phyloP scores from a whole-genome alignment of 768 basidiomycete genomes.

The Mycena amicta region DNA sequence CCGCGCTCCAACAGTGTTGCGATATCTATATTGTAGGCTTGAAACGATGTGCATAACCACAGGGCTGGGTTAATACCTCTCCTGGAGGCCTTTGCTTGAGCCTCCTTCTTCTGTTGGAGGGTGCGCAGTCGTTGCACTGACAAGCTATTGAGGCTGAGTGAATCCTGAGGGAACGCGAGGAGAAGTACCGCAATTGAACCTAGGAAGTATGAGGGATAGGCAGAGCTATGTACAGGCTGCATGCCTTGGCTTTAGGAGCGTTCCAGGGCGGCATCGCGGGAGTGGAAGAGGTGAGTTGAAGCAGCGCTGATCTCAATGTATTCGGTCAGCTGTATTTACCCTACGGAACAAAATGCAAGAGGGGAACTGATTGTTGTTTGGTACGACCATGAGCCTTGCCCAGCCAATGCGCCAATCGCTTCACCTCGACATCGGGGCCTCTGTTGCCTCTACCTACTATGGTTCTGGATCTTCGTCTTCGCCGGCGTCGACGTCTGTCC shows the following conservation, averaged over 20 bases:
- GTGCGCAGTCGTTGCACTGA: slow-evolving; percentile 85
- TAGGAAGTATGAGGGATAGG: slow-evolving; percentile 16
- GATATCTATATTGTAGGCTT: slow-evolving; percentile 49
- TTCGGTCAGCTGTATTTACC: too few species aligned
- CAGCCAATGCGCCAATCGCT: slow-evolving; percentile 41
- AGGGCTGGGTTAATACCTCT: slow-evolving; percentile 39
- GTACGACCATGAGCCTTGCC: slow-evolving; percentile 35
- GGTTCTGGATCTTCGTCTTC: slow-evolving; percentile 38
- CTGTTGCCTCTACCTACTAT: slow-evolving; percentile 32
- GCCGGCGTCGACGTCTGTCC: slow-evolving; percentile 36
- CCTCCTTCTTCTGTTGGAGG: slow-evolving; percentile 90
- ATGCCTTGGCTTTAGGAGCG: slow-evolving; percentile 60
- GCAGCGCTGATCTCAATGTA: not conserved
- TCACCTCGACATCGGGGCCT: slow-evolving; percentile 42
- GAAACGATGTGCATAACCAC: not conserved
- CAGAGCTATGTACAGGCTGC: not conserved
- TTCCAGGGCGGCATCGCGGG: slow-evolving; percentile 54
- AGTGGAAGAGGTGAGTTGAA: not conserved
- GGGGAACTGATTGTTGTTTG: too few species aligned
- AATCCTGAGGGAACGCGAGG: slow-evolving; percentile 5
- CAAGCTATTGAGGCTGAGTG: slow-evolving; percentile 47
- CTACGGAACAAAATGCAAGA: too few species aligned
- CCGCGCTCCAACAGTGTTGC: slow-evolving; percentile 77
- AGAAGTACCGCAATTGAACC: slow-evolving; percentile 47
- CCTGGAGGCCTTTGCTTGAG: slow-evolving; percentile 68